phyloP scores from a whole-genome alignment of 768 basidiomycete species.

The Calvatia gigantea region DNA sequence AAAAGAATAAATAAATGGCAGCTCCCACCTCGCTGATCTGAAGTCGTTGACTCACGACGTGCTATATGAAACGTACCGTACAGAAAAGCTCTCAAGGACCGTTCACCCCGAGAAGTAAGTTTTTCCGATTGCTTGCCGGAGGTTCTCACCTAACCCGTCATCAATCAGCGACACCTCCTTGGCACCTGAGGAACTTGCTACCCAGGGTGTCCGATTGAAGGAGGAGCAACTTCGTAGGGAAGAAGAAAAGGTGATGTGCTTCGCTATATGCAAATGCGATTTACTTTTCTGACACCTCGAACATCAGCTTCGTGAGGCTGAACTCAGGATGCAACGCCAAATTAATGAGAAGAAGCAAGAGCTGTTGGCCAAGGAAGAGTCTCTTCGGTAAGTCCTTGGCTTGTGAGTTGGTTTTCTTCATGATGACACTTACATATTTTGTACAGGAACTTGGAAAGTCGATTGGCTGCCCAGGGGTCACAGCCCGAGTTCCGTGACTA shows the following conservation, averaged over 20 bases:
- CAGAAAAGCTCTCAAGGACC: slow-evolving; percentile 91
- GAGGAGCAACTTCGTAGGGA: slow-evolving; percentile 97
- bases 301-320: slow-evolving; percentile 86
- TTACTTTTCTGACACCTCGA: slow-evolving; percentile 12
- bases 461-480: slow-evolving; percentile 85
- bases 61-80: slow-evolving; percentile 95
- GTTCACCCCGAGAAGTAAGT: slow-evolving; percentile 76
- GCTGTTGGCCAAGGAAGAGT: slow-evolving; percentile 93
- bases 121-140: slow-evolving; percentile 9
- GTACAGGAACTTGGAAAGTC: slow-evolving; percentile 80
- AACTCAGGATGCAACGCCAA: slow-evolving; percentile 96
- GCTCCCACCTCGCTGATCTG: slow-evolving; percentile 92
- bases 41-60: slow-evolving; percentile 94
- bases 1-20: slow-evolving; percentile 28
- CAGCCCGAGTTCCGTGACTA: slow-evolving; percentile 75
- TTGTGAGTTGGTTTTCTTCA: neutral
- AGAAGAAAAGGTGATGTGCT: slow-evolving; percentile 77
- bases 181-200: slow-evolving; percentile 94
- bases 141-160: slow-evolving; percentile 20
- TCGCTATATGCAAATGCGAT: neutral
- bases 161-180: slow-evolving; percentile 80
- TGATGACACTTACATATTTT: slow-evolving; percentile 11
- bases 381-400: slow-evolving; percentile 60
- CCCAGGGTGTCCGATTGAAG: slow-evolving; percentile 95
- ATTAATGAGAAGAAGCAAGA: slow-evolving; percentile 98